Percentiles rank a stretch among this genome's conserved stretches.
Conservation (phyloP, 2,329 filamentous ascomycete species). For the Botrytis elliptica region DNA sequence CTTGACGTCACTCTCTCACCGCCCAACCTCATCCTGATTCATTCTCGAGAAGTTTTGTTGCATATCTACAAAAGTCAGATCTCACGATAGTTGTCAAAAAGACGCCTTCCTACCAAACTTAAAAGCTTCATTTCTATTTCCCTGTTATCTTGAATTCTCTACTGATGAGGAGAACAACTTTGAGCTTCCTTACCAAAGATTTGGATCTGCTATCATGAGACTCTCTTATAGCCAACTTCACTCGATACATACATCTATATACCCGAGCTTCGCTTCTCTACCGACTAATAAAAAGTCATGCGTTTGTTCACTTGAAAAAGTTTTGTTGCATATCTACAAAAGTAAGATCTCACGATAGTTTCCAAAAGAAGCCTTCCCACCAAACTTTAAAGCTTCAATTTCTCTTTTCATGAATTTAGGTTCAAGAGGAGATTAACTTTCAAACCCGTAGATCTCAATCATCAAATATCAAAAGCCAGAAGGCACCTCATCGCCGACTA, state of each 20-base stretch:
- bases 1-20: background rate
- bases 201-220: background rate
- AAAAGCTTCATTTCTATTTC: background rate
- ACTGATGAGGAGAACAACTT: conserved; percentile 3
- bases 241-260: background rate
- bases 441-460: too few relatives aligned
- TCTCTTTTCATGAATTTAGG: too few relatives aligned
- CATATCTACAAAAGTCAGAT: background rate
- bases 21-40: background rate
- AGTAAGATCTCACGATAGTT: background rate
- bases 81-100: background rate
- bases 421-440: too few relatives aligned
- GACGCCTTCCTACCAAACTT: background rate
- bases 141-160: background rate
- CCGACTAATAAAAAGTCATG: background rate
- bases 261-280: background rate
- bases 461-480: too few relatives aligned
- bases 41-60: background rate
- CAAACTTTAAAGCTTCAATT: too few relatives aligned
- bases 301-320: background rate
- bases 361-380: too few relatives aligned
- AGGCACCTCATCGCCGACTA: too few relatives aligned
- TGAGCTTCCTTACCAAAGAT: background rate
- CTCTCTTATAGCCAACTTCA: background rate
- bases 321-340: conserved; percentile 5